Base-by-base conservation (phyloP, 345 rosid species). In the Theobroma cacao region DNA sequence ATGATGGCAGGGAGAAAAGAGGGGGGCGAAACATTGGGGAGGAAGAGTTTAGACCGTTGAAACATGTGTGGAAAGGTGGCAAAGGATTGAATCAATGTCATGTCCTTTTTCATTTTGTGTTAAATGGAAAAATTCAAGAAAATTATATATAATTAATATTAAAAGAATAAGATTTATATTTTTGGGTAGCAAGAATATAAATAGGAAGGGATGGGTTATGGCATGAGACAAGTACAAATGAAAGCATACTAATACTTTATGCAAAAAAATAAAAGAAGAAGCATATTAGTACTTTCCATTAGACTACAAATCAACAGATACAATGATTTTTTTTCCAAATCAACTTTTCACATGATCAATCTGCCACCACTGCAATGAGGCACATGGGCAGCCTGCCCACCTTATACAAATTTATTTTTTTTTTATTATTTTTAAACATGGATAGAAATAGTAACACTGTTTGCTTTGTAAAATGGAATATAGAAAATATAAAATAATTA, bases 1-100 rank as follows among this genome's bases (percentile, higher is more conserved):
- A 88, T 76, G 94, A 88, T 76, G 94, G 94, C 86, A 80, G 89
- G 82, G 97, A 85, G 93, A 84, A 81, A 72, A 80, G 86, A 84
- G 67, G 68, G 68, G 70, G 95, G 86, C 87, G 89, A 78, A 73
- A 76, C 80, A 24, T n/a, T 24, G 78, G 58, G 89, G 89, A 41
- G 4, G 1, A 4, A 30, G 36, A 59, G 22, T 17, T 62, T 31
- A 62, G 6, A 52, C 45, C 75, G 61, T 72, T 72, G 5, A 31
- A 50, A 31, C 66, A 30, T 61, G n/a, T 15, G 3, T 61, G n/a
- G 4, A 62, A 31, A 62, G 64, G 64, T 60, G 7, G 36, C 15
- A 60, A 40, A 12, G 2, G 33, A 30, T 61, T 28, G 28, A 59
- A 30, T 7, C 12, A 62, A 6, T 33, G 38, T 62, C 63, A 2